phyloP scores from a whole-genome alignment of 495 filamentous ascomycete genomes.

The Aspergillus avenaceus region DNA sequence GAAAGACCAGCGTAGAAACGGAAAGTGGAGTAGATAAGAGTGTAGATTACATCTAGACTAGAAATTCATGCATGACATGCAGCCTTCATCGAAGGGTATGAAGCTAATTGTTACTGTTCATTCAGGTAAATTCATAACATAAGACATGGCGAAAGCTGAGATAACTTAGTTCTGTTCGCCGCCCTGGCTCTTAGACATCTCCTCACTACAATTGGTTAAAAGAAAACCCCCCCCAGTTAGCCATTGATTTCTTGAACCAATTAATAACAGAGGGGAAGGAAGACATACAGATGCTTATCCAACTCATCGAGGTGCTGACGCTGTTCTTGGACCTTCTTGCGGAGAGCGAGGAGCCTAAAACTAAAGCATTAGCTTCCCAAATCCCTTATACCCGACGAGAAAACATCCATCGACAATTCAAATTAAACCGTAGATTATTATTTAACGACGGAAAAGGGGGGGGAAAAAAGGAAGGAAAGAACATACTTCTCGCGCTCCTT shows the following conservation, averaged over 20 bases:
- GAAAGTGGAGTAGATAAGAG: background rate
- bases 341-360: constrained; percentile 59
- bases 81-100: background rate
- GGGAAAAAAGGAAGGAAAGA: background rate
- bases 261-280: no score
- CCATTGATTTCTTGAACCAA: background rate
- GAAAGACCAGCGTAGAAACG: no score
- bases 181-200: constrained; percentile 63
- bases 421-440: no score
- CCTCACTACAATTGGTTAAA: constrained; percentile 46
- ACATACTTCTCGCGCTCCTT: constrained; percentile 79
- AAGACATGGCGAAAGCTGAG: background rate
- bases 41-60: constrained; percentile 2
- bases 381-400: no score
- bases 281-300: constrained; percentile 74
- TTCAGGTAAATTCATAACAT: background rate
- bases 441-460: background rate
- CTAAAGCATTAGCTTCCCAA: no score
- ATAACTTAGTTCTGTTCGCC: constrained; percentile 64
- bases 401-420: no score
- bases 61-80: background rate
- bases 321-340: constrained; percentile 75
- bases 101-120: background rate
- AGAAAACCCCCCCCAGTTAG: constrained; percentile 6
- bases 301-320: constrained; percentile 78